Evolutionary conservation across 768 basidiomycete genomes (phyloP), one percentile per base, ranked within the genome.

Genomic region (Suillus decipiens): DNA sequence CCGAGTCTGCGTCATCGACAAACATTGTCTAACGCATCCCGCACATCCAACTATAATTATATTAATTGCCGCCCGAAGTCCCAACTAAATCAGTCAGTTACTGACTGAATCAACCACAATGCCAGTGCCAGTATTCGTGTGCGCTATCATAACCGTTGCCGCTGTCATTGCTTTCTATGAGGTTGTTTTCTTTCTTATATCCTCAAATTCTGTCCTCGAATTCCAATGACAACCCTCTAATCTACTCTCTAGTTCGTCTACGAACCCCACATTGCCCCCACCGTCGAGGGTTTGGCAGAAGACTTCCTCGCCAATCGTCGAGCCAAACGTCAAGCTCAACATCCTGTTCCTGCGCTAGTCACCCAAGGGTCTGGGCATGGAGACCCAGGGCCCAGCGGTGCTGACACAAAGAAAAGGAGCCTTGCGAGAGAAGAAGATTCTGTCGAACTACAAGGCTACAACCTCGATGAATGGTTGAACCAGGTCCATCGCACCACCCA

Each of bases 181-280:
- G 80, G 87, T 87, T 60, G 45, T 79, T 71, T 55, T 48, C 8
- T 24, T 28, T 33, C 33, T 42, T 42, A 43, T 47, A 15, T 28
- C 14, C 5, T 15, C 19, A 3, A 17, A 2, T 37, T 14, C 45
- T 36, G n/a, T 33, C 37, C 42, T 57, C n/a, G 14, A 41, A 24
- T 31, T 48, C 15, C 12, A 3, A 37, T n/a, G 12, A 34, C 19
- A 42, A 17, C 24, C 17, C 19, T 19, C 43, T 36, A 22, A 57
- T 28, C 7, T 8, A 45, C 39, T 59, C 24, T 39, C 28, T 62
- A 90, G 89, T 85, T 86, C 61, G 83, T 90, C 36, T 89, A 88
- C 62, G 87, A 88, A 65, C 88, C 88, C 11, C 87, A 89, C 63
- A 81, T 90, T 62, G 87, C 86, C 24, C 88, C 88, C 0, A 79